Evolutionary conservation across 805 yeast species (phyloP), one percentile per base, ranked within the genome.

Genomic region (Saccharomycodes ludwigii): DNA sequence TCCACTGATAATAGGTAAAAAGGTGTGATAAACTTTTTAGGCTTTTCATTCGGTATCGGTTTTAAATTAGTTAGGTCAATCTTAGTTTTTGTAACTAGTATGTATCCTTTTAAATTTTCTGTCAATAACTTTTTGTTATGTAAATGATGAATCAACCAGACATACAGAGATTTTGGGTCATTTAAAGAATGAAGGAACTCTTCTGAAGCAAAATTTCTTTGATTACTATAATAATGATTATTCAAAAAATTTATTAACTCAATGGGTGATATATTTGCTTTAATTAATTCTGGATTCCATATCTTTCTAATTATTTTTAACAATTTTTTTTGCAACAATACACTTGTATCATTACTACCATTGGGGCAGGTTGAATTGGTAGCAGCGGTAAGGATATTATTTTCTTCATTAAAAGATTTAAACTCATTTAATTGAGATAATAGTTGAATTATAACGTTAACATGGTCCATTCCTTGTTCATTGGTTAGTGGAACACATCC

Each of bases 401-500:
- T 11, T 38, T 30, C 6, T 40, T 36, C 13, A 63, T 31, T 16
- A 77, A 37, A 15, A 65, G 52, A 31, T 42, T 61, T 42, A 70
- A 65, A 34, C 86, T 50, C 1, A 81, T 37, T 37, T 0, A 74
- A 52, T 48, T 80, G 93, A 2, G 71, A 50, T 5, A 81, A 27
- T 9, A 65, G 44, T 37, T 73, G 78, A 8, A 80, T 35, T 0
- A 76, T 46, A 1, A 69, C 79, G 41, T 74, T 77, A 21, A 73
- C 50, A 44, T 73, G 72, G 36, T 68, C 76, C 38, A 66, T 70
- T 6, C 48, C 48, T 23, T 63, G 59, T 25, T 67, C 56, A 40
- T 72, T 71, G 47, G 69, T 76, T 33, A 81, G 41, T 0, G 88
- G 85, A 20, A 80, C 59, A 41, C 61, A 75, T 0, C 94, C 91